Evolutionary conservation across 306 rosid genomes (phyloP), one percentile per base, ranked within the genome.

Genomic region (Carpinus fangiana): DNA sequence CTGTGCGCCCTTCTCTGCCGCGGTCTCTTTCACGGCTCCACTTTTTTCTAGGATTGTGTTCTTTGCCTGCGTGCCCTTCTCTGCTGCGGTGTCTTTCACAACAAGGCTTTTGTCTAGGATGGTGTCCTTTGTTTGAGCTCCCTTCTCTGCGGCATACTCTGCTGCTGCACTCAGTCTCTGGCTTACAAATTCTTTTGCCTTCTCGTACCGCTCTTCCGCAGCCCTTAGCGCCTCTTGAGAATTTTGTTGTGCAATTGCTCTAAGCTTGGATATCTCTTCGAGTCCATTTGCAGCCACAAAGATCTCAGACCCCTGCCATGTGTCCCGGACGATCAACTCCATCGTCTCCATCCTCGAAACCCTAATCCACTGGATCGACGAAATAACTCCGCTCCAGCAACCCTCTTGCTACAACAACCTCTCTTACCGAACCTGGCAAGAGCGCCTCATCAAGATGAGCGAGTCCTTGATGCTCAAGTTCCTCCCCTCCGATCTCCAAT

Each of bases 211-310:
- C 82, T 87, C 92, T 69, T 80, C 84, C 1, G 95, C 91, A 0
- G 81, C 88, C 73, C 76, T 73, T 18, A 86, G 56, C 0, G 84
- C 83, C 76, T 81, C 91, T 66, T 52, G 69, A 4, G 87, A 36
- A 3, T 81, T 90, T 74, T 91, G 82, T 76, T 88, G 89, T 7
- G 86, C 88, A 41, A 46, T 45, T 9, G 70, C 87, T 80, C 90
- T 86, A 13, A 72, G 43, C 64, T 72, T 75, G 8, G 87, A 73
- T 41, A 89, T 80, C n/a, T 84, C 89, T 64, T 83, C 93, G n/a
- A n/a, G n/a, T n/a, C n/a, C n/a, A n/a, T n/a, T n/a, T n/a, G n/a
- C n/a, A n/a, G n/a, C n/a, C n/a, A n/a, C n/a, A n/a, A n/a, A n/a
- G n/a, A n/a, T n/a, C n/a, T n/a, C n/a, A n/a, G n/a, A n/a, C n/a